Conservation (phyloP, 805 yeast species). For the Metschnikowia borealis region DNA sequence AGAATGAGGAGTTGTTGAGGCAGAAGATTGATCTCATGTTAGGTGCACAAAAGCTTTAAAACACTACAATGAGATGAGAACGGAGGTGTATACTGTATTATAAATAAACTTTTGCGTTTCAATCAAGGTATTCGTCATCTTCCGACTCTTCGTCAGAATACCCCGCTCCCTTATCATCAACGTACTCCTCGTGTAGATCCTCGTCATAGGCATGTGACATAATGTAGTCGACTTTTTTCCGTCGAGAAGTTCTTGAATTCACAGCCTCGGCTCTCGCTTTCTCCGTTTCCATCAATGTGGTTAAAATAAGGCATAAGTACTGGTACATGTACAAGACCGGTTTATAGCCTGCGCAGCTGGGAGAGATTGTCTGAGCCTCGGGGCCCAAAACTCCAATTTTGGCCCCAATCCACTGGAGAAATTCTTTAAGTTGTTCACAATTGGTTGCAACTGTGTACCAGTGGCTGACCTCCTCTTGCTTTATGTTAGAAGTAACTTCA, state of each 20-base stretch:
- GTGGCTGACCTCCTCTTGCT: conserved; percentile 12
- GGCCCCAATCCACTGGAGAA: conserved; percentile 22
- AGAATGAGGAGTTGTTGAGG: conserved; percentile 59
- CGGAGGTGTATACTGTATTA: conserved; percentile 2
- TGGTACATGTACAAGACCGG: conserved; percentile 28
- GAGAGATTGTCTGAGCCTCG: conserved; percentile 11
- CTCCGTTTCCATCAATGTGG: conserved; percentile 21
- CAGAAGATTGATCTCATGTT: conserved; percentile 77
- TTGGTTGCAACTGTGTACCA: conserved; percentile 39
- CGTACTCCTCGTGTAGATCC: conserved; percentile 7
- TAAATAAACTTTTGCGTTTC: conserved; percentile 2
- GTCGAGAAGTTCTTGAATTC: conserved; percentile 11
- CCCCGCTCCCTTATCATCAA: conserved; percentile 10
- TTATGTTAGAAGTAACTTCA: conserved; percentile 18
- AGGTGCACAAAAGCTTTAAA: conserved; percentile 36
- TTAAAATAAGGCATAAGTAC: conserved; percentile 26
- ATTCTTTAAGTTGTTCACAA: conserved; percentile 24
- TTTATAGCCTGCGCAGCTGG: conserved; percentile 22
- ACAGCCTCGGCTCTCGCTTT: conserved; percentile 6
- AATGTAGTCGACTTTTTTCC: conserved; percentile 15
- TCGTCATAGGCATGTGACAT: conserved; percentile 8
- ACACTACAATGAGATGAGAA: background rate
- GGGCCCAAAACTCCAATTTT: conserved; percentile 19
- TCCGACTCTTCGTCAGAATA: conserved; percentile 11
- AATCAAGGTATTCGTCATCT: conserved; percentile 12